Evolutionary conservation across 2,329 filamentous ascomycete species (phyloP).

Genomic region (Fusarium veterinarium): DNA sequence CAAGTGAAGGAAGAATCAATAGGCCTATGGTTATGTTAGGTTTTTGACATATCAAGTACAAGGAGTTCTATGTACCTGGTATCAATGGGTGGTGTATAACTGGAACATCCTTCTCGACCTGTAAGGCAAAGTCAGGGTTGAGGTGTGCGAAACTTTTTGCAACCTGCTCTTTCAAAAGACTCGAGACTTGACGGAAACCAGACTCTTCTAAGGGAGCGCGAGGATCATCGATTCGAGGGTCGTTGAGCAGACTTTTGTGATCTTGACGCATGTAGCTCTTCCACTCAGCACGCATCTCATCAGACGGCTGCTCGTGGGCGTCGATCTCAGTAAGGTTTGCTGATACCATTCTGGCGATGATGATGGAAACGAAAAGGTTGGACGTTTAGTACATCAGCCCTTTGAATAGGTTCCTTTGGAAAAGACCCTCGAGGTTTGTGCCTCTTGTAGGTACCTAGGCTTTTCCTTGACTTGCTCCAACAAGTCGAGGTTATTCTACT

Average conservation of each 20-base stretch:
- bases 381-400: background rate
- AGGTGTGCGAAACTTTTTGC: conserved; percentile 58
- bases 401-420: no score
- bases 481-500: background rate
- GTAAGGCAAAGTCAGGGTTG: conserved; percentile 47
- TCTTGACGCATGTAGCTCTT: conserved; percentile 77
- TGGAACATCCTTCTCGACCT: conserved; percentile 54
- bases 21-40: conserved; percentile 68
- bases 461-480: background rate
- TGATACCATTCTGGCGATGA: conserved; percentile 40
- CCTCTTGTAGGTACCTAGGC: no score
- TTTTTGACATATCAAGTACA: background rate
- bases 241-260: conserved; percentile 60
- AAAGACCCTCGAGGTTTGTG: background rate
- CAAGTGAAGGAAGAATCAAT: conserved; percentile 77
- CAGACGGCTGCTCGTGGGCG: conserved; percentile 82
- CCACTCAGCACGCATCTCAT: conserved; percentile 75
- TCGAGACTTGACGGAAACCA: conserved; percentile 59
- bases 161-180: conserved; percentile 57
- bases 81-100: conserved; percentile 74
- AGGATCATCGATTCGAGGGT: conserved; percentile 69
- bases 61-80: conserved; percentile 65
- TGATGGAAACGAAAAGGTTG: background rate
- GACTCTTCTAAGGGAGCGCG: conserved; percentile 51
- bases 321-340: conserved; percentile 65